These are phyloP conservation scores for Coprinellus micaceus DNA, from an alignment of 768 basidiomycete species.

Conservation along the genomic window DNA sequence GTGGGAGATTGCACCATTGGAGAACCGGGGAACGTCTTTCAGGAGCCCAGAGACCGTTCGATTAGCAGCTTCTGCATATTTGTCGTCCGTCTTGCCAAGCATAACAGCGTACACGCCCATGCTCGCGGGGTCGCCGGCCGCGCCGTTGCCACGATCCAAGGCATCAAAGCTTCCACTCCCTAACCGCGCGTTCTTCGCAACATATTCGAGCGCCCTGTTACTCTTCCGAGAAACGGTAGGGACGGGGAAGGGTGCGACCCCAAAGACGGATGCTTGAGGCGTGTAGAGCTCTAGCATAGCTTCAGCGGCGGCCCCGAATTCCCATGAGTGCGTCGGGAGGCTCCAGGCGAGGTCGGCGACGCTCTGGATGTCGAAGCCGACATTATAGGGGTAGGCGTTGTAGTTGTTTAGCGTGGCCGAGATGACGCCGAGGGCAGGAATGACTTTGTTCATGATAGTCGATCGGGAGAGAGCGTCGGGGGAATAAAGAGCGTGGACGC, in stretches of 20 bases:
- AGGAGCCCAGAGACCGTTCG: conserved; percentile 32
- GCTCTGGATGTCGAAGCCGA: conserved; percentile 34
- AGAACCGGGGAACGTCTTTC: conserved; percentile 33
- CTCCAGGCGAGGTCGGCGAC: conserved; percentile 28
- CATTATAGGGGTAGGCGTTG: conserved; percentile 25
- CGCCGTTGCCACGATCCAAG: conserved; percentile 36
- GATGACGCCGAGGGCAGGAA: conserved; percentile 4
- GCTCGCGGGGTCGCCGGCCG: conserved; percentile 45
- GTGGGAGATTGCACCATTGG: conserved; percentile 47
- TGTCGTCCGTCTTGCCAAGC: conserved; percentile 26
- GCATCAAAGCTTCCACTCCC: conserved; percentile 29
- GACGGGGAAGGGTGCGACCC: conserved; percentile 27
- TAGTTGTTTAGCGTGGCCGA: conserved; percentile 3
- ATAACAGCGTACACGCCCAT: conserved; percentile 45
- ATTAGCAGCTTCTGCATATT: conserved; percentile 29
- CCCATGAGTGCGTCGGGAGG: conserved; percentile 45
- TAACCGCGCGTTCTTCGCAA: conserved; percentile 32
- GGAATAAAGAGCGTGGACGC: no score
- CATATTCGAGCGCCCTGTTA: conserved; percentile 34
- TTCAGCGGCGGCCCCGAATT: conserved; percentile 40
- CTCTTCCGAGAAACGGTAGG: conserved; percentile 17
- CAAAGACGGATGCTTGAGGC: conserved; percentile 38
- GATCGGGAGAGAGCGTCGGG: background rate
- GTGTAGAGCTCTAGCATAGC: conserved; percentile 42
- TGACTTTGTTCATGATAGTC: background rate